Evolutionary conservation across 441 rosid species (phyloP).

Genomic region (Metrosideros polymorpha): DNA sequence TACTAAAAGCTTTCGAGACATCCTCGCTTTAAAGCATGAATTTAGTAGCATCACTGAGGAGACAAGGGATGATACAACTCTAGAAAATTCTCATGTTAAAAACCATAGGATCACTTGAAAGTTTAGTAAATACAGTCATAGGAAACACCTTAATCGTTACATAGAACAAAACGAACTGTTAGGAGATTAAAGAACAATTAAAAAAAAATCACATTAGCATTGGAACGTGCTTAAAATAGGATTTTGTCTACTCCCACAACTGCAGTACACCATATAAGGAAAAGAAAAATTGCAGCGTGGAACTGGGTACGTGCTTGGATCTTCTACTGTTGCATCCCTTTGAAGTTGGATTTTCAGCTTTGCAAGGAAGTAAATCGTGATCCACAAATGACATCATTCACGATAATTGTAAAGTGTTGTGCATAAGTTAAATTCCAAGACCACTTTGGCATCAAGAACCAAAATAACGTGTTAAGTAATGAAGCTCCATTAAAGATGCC

Average conservation of each 20-base stretch:
- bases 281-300: background rate
- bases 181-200: background rate
- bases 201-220: background rate
- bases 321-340: background rate
- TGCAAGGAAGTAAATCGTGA: background rate
- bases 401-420: background rate
- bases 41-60: background rate
- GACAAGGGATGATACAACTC: background rate
- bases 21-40: background rate
- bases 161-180: background rate
- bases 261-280: background rate
- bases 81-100: background rate
- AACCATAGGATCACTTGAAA: background rate
- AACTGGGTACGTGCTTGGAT: background rate
- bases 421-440: constrained; percentile 1
- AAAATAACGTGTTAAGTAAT: constrained; percentile 1
- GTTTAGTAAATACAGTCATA: background rate
- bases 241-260: background rate
- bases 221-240: background rate
- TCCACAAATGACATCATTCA: background rate
- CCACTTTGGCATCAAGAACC: background rate
- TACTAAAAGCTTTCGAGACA: background rate
- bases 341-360: background rate
- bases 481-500: background rate
- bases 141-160: background rate